Evolutionary conservation across 345 rosid genomes (phyloP).

Genomic region (Acer saccharum): DNA sequence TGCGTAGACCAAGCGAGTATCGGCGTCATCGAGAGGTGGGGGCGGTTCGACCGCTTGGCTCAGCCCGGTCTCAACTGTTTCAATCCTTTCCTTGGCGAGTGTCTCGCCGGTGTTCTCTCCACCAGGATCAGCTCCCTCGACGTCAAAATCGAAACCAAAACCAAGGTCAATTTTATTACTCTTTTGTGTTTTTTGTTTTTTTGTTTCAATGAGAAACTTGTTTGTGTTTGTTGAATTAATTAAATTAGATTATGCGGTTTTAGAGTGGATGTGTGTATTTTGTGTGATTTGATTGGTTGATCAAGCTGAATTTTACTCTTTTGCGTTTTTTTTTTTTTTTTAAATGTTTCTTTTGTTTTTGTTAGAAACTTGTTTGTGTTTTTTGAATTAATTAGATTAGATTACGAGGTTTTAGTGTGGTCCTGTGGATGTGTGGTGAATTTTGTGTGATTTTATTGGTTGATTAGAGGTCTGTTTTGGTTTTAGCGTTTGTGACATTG

Average conservation of each 20-base stretch:
- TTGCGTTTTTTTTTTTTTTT: background rate
- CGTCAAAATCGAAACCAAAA: constrained; percentile 90
- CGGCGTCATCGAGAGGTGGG: constrained; percentile 87
- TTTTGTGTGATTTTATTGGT: background rate
- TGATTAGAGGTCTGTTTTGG: background rate
- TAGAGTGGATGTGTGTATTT: background rate
- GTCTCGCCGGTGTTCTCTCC: constrained; percentile 84
- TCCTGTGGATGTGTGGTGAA: background rate
- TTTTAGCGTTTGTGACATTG: background rate
- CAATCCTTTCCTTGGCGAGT: constrained; percentile 76
- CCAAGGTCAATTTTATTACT: constrained; percentile 50
- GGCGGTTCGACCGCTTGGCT: constrained; percentile 85
- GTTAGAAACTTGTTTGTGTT: background rate
- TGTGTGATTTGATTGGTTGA: background rate
- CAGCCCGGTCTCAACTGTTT: constrained; percentile 77
- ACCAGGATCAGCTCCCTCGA: constrained; percentile 88
- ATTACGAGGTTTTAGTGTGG: background rate
- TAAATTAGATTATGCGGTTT: background rate
- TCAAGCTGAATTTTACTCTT: constrained; percentile 42
- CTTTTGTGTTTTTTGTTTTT: background rate
- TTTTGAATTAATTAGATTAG: background rate
- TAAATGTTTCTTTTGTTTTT: background rate
- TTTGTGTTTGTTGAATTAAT: background rate
- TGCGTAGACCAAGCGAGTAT: constrained; percentile 89
- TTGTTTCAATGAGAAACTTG: background rate